A percentile compares a stretch with the other conserved stretches of the same genome.
These are phyloP conservation scores for Dactylis glomerata DNA, from an alignment of 176 grass and related monocot species.

Conservation along the genomic window DNA sequence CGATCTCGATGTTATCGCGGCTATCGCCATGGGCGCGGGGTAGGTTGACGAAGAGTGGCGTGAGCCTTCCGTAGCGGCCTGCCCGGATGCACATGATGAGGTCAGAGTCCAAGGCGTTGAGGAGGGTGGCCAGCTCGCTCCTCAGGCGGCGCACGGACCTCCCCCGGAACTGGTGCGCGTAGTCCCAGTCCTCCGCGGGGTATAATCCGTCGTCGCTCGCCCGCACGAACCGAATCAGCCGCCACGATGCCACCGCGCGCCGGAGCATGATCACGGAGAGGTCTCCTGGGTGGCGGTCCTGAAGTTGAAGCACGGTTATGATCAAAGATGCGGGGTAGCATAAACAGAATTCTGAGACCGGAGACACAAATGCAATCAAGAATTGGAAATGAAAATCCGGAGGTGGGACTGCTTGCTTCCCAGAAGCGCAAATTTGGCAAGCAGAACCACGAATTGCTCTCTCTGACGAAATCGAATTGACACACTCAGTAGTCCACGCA, in stretches of 20 bases:
- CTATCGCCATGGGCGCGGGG: not conserved
- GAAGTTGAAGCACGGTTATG: not conserved
- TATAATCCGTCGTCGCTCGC: not conserved
- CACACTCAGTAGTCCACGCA: too few species aligned
- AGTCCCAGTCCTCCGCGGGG: not conserved
- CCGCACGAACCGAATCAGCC: not conserved
- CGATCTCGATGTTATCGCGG: not conserved
- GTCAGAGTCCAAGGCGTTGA: not conserved
- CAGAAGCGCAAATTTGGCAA: not conserved
- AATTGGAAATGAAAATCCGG: not conserved
- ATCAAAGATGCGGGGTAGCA: not conserved
- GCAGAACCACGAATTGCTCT: not conserved
- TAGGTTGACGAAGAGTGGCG: conserved; percentile 28
- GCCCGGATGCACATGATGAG: conserved; percentile 8
- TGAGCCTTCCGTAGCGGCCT: conserved; percentile 14
- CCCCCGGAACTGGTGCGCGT: not conserved
- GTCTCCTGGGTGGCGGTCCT: not conserved
- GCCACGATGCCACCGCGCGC: not conserved
- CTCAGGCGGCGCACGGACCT: not conserved
- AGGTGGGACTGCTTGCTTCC: not conserved
- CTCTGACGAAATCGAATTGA: not conserved
- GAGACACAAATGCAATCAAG: not conserved
- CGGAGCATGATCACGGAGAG: not conserved
- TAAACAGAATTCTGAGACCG: not conserved
- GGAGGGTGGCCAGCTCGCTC: not conserved